Conservation (phyloP, 139 green algal genomes). For the Coccomyxa sp. region DNA sequence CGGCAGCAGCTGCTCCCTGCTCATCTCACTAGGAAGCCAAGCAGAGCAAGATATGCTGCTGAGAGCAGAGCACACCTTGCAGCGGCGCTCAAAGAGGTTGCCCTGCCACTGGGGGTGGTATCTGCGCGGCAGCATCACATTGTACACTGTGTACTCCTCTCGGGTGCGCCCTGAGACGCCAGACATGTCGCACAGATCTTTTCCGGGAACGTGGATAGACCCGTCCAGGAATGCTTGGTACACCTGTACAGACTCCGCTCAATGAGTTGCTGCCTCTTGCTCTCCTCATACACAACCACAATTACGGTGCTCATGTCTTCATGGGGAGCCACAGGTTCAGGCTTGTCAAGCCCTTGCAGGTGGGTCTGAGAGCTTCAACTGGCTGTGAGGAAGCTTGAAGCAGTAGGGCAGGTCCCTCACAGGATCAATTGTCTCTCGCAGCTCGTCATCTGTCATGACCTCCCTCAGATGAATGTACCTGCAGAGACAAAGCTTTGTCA, state of each 20-base stretch:
- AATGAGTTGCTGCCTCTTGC: too few species aligned
- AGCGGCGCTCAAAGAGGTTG: constrained; percentile 51
- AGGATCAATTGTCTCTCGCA: constrained; percentile 30
- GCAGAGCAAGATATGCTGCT: too few species aligned
- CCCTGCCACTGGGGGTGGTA: constrained; percentile 53
- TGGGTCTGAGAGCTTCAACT: too few species aligned
- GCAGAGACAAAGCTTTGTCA: background rate
- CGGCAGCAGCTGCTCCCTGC: too few species aligned
- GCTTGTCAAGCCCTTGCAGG: background rate
- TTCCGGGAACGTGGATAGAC: constrained; percentile 45
- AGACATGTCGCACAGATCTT: constrained; percentile 65
- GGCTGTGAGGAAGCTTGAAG: too few species aligned
- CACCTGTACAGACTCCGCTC: constrained; percentile 14
- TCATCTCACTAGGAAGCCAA: background rate
- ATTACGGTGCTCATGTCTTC: background rate
- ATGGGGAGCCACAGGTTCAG: background rate
- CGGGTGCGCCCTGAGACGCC: constrained; percentile 26
- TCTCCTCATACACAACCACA: background rate
- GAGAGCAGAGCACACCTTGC: constrained; percentile 26
- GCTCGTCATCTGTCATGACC: constrained; percentile 41
- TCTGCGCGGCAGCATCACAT: constrained; percentile 60
- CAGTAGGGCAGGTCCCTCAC: too few species aligned
- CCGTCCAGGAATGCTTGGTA: constrained; percentile 45
- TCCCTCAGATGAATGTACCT: constrained; percentile 34
- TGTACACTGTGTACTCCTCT: constrained; percentile 60